Evolutionary conservation across 495 filamentous ascomycete genomes (phyloP), one percentile per base, ranked within the genome.

Genomic region (Amphirosellinia nigrospora): DNA sequence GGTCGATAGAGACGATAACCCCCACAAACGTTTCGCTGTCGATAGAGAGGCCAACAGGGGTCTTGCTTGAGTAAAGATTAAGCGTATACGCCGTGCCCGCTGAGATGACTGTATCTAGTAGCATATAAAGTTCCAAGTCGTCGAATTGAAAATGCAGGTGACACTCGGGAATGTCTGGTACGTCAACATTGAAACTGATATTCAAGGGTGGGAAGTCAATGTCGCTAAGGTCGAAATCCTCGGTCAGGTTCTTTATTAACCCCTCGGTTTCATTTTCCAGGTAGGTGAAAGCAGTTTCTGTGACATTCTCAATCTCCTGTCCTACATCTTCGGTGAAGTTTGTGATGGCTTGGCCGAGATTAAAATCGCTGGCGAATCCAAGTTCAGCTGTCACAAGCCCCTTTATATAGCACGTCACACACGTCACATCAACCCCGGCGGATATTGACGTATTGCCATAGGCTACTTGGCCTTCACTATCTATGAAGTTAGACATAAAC

Each of bases 331-430:
- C 38, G 1, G 77, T 79, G 53, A 81, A 73, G 39, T 80, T 78
- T 1, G 75, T 36, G 43, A 86, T 63, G 30, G 73, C 75, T 28
- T 81, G 71, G 39, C 68, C 77, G 36, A 81, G 76, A 41, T 85
- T 80, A 74, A 84, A 82, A 48, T 79, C 72, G 36, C 77, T 76
- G 21, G 78, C 73, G 41, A 85, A 73, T 1, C 73, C 80, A 45
- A 87, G 73, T 16, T 78, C 68, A 13, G 82, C 80, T 5, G 74
- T 84, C 13, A 81, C 83, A 11, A 70, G 69, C 59, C 85, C 85
- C 50, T 84, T 85, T 69, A 86, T 73, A 68, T 88, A 88, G 70
- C 86, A 88, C 45, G 77, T 83, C 23, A 78, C 80, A 74, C 86
- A 87, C 13, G 74, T 78, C 53, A 88, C 82, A 69, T 83, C 77